phyloP scores from a whole-genome alignment of 768 basidiomycete genomes.

The Russula emetica region DNA sequence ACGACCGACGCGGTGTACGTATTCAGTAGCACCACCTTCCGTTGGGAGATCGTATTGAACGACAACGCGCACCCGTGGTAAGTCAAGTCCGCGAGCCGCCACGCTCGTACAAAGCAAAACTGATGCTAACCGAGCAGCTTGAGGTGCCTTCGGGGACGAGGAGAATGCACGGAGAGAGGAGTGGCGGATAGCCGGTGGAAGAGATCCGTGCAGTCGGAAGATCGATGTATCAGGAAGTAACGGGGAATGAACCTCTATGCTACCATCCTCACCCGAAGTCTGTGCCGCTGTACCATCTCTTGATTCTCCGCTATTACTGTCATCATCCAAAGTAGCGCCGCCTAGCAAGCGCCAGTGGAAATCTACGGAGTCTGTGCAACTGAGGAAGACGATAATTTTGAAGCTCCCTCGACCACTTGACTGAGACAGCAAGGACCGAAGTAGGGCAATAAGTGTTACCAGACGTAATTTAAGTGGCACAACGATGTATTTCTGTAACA shows the following conservation, averaged over 20 bases:
- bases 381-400: constrained; percentile 92
- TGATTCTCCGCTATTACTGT: constrained; percentile 24
- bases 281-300: constrained; percentile 32
- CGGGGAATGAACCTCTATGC: constrained; percentile 58
- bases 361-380: constrained; percentile 97
- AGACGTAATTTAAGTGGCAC: constrained; percentile 93
- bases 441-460: constrained; percentile 80
- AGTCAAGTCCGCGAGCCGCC: constrained; percentile 95
- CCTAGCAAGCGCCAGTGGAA: constrained; percentile 89
- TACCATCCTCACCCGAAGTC: constrained; percentile 30
- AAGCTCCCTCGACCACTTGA: constrained; percentile 47
- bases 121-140: constrained; percentile 44
- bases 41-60: constrained; percentile 97
- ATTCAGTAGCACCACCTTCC: constrained; percentile 93
- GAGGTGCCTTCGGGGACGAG: constrained; percentile 34
- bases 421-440: constrained; percentile 74
- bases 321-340: constrained; percentile 12
- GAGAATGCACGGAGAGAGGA: constrained; percentile 83
- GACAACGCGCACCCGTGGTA: constrained; percentile 90
- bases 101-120: constrained; percentile 94
- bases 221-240: constrained; percentile 79
- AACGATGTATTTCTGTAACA: constrained; percentile 85
- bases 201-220: constrained; percentile 89
- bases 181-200: constrained; percentile 75
- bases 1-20: constrained; percentile 93